Percentiles rank a stretch among this genome's conserved stretches.
Evolutionary conservation across 139 green algal genomes (phyloP).

Genomic region (Closterium sp.): DNA sequence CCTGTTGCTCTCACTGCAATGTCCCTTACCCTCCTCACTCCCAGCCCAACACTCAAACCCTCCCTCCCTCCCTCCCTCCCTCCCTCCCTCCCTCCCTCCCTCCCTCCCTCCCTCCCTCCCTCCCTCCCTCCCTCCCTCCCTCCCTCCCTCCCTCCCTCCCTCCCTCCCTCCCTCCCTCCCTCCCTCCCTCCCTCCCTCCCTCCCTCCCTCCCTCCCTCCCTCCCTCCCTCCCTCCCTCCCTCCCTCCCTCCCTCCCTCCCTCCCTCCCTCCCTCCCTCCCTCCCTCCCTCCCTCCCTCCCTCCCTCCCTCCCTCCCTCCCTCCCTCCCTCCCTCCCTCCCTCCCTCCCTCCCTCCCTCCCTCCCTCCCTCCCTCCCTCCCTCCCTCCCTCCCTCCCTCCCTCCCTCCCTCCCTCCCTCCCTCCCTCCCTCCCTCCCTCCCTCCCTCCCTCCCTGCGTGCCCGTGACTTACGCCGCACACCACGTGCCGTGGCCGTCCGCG

Average conservation of each 20-base stretch:
- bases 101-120: no score
- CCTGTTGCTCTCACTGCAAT: neutral
- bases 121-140: neutral
- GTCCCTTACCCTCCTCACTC: neutral
- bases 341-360: neutral
- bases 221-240: neutral
- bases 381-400: neutral
- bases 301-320: neutral
- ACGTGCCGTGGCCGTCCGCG: slow-evolving; percentile 4
- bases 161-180: neutral
- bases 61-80: no score
- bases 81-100: no score
- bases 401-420: neutral
- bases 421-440: neutral
- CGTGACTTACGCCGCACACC: neutral
- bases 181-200: neutral
- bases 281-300: neutral
- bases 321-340: neutral
- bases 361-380: neutral
- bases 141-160: neutral
- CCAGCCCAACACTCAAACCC: neutral
- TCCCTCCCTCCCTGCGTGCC: neutral
- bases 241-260: neutral
- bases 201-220: neutral
- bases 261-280: neutral